Percentiles rank a stretch among this genome's conserved stretches.
phyloP scores from a whole-genome alignment of 371 early-diverging fungal species.

The Actinomortierella ambigua region DNA sequence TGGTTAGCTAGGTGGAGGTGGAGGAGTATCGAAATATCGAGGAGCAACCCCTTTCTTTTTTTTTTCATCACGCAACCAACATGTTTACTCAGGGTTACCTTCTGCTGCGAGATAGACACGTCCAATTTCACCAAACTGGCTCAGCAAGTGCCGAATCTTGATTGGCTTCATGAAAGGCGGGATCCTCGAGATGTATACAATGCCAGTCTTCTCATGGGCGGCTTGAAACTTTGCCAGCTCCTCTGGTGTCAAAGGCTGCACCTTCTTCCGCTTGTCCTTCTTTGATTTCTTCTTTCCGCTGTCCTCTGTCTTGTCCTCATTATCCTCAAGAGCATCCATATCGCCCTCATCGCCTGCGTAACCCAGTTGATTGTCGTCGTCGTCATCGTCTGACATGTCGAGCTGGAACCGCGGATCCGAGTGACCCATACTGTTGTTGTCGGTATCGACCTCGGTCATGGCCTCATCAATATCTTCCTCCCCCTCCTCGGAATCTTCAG shows the following conservation, averaged over 20 bases:
- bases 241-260: conserved; percentile 71
- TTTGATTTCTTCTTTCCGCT: conserved; percentile 18
- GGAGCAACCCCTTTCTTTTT: conserved; percentile 1
- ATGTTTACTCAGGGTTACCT: no score
- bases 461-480: conserved; percentile 21
- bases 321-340: no score
- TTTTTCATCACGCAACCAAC: no score
- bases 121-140: conserved; percentile 79
- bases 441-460: neutral
- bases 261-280: conserved; percentile 48
- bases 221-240: conserved; percentile 75
- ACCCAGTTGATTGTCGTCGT: neutral
- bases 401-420: conserved; percentile 15
- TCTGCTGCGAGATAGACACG: conserved; percentile 89
- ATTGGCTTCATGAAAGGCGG: conserved; percentile 92
- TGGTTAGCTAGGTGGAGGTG: no score
- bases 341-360: no score
- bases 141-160: conserved; percentile 76
- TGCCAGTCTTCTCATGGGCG: conserved; percentile 77
- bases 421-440: neutral
- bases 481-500: conserved; percentile 4
- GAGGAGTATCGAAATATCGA: conserved; percentile 11
- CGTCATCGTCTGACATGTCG: neutral
- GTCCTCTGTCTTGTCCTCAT: conserved; percentile 14
- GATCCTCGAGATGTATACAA: conserved; percentile 89